Evolutionary conservation across 2,329 filamentous ascomycete genomes (phyloP).

Genomic region (Neocatenulostroma microsporum): DNA sequence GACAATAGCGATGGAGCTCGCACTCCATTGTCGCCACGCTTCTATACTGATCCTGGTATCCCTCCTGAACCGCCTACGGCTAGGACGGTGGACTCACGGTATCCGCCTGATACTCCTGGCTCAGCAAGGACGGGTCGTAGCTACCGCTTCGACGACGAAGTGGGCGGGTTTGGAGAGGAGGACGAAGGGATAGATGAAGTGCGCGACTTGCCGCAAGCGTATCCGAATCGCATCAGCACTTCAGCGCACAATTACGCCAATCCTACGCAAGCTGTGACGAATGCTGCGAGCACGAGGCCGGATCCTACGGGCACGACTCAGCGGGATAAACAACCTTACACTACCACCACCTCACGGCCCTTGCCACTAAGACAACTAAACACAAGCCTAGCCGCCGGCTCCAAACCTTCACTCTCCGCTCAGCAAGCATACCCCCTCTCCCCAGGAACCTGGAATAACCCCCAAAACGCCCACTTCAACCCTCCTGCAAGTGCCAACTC

Average conservation of each 20-base stretch:
- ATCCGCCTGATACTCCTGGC: constrained; percentile 25
- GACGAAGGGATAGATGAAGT: constrained; percentile 19
- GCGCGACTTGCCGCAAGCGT: constrained; percentile 19
- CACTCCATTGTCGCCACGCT: constrained; percentile 48
- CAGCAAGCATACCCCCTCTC: constrained; percentile 26
- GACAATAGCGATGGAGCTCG: constrained; percentile 41
- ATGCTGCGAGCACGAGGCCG: constrained; percentile 11
- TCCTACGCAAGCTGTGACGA: constrained; percentile 11
- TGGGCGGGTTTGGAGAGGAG: neutral
- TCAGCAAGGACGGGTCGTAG: constrained; percentile 16
- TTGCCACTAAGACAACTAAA: constrained; percentile 9
- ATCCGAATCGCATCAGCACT: constrained; percentile 16
- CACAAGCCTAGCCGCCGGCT: constrained; percentile 4
- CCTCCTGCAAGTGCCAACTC: no score
- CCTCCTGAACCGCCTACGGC: constrained; percentile 45
- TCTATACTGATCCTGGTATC: constrained; percentile 46
- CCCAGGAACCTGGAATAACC: constrained; percentile 20
- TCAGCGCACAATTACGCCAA: constrained; percentile 17
- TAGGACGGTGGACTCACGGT: constrained; percentile 19
- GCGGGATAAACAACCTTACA: constrained; percentile 8
- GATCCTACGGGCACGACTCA: constrained; percentile 10
- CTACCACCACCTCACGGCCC: no score
- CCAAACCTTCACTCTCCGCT: no score
- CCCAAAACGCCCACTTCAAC: no score
- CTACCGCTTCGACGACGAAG: constrained; percentile 13